These are phyloP conservation scores for Boletus tylopilopsis DNA, from an alignment of 768 basidiomycete genomes.

Conservation along the genomic window DNA sequence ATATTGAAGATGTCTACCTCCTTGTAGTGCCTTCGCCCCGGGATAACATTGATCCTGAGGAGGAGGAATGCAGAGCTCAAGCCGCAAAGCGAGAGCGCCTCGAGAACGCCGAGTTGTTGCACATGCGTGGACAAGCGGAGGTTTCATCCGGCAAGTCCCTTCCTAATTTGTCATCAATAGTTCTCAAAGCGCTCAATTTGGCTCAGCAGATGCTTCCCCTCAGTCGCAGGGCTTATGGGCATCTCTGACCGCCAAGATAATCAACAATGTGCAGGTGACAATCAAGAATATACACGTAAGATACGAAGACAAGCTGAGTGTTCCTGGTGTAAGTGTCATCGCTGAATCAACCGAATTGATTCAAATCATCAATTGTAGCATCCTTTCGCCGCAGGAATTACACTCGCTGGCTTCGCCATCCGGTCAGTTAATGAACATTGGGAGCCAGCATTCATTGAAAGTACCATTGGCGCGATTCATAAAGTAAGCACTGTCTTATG, in stretches of 20 bases:
- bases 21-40: conserved; percentile 82
- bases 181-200: conserved; percentile 6
- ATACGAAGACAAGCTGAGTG: conserved; percentile 93
- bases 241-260: conserved; percentile 81
- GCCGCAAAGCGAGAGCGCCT: conserved; percentile 87
- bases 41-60: conserved; percentile 66
- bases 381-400: conserved; percentile 90
- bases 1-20: conserved; percentile 92
- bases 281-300: conserved; percentile 95
- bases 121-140: conserved; percentile 58
- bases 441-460: conserved; percentile 90
- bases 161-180: neutral
- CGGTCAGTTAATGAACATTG: conserved; percentile 86
- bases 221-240: conserved; percentile 83
- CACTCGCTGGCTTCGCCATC: conserved; percentile 82
- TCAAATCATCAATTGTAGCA: conserved; percentile 48
- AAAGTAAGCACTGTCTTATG: conserved; percentile 50
- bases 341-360: neutral
- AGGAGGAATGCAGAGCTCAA: conserved; percentile 80
- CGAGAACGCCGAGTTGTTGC: conserved; percentile 81
- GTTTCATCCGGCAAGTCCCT: conserved; percentile 40
- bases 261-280: conserved; percentile 95
- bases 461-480: conserved; percentile 80
- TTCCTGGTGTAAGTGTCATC: conserved; percentile 71
- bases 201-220: conserved; percentile 43